Evolutionary conservation across 371 early-diverging fungal species (phyloP), one percentile per base, ranked within the genome.

Genomic region (Furculomyces boomerangus): DNA sequence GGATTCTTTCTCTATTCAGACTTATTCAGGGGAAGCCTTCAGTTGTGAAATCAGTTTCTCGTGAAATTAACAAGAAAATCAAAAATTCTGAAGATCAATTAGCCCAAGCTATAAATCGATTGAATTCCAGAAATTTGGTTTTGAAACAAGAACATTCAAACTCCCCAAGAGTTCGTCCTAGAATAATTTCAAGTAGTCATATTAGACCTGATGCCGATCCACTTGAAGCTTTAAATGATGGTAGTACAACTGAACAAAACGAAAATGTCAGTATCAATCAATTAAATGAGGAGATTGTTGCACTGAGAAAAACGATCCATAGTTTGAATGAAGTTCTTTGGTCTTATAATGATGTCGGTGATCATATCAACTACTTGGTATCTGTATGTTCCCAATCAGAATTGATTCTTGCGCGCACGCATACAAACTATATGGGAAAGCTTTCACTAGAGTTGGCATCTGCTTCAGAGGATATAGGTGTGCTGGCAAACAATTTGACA

Each of bases 401-500:
- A 62, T 84, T 85, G 62, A 87, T 93, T 22, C 73, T 94, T 2
- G 81, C 86, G 5, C 71, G 94, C 20, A 79, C 90, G 0, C 97
- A 96, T 66, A 80, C 86, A n/a, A 95, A 93, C 59, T 93, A 96
- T 60, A 68, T 96, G 56, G 95, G 94, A 1, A 90, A 90, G 49
- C 90, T 95, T 32, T 84, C 84, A 0, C 84, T 96, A 50, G 95
- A 91, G 60, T 81, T 95, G 63, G 94, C 93, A 29, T 86, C 91
- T 59, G 78, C 89, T n/a, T 85, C 87, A 30, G 90, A 89, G 56
- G 74, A 79, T 59, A 89, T 90, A 43, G 87, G 88, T 57, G 80
- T 83, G 51, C 81, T 90, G 0, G 79, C 92, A 0, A 82, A 85
- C 50, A 83, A 80, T 37, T 70, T 94, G 67, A 94, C 94, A 1